Percentiles rank a stretch among this genome's conserved stretches.
phyloP scores from a whole-genome alignment of 371 early-diverging fungal species.

The Haplosporangium sp. region DNA sequence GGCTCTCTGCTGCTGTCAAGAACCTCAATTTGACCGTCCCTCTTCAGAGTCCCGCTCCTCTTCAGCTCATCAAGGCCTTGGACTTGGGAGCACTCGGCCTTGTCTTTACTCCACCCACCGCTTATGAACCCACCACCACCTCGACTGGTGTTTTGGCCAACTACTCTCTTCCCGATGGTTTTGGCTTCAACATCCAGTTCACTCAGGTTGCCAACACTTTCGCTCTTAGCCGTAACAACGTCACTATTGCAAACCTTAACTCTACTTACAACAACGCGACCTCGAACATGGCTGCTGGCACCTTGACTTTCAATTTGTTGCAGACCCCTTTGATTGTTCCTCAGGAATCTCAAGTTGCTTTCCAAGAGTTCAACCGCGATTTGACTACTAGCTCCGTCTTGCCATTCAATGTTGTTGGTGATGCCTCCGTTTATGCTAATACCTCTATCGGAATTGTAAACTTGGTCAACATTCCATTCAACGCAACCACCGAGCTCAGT shows the following conservation, averaged over 20 bases:
- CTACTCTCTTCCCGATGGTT: slow-evolving; percentile 69
- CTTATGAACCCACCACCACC: slow-evolving; percentile 64
- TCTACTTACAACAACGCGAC: slow-evolving; percentile 60
- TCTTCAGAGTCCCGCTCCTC: slow-evolving; percentile 57
- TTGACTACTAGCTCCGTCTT: slow-evolving; percentile 59
- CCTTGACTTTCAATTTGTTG: slow-evolving; percentile 62
- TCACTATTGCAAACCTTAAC: slow-evolving; percentile 60
- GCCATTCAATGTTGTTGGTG: slow-evolving; percentile 62
- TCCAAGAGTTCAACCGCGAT: slow-evolving; percentile 62
- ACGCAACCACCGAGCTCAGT: slow-evolving; percentile 60
- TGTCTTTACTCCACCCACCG: slow-evolving; percentile 59
- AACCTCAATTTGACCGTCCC: slow-evolving; percentile 65
- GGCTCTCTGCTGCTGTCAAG: slow-evolving; percentile 69
- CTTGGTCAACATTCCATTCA: slow-evolving; percentile 63
- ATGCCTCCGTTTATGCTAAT: slow-evolving; percentile 59
- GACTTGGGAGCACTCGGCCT: slow-evolving; percentile 68
- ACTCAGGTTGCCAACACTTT: slow-evolving; percentile 67
- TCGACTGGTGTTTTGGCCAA: slow-evolving; percentile 66
- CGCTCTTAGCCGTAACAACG: slow-evolving; percentile 59
- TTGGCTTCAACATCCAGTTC: slow-evolving; percentile 62
- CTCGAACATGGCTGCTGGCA: slow-evolving; percentile 61
- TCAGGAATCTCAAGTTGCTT: slow-evolving; percentile 52
- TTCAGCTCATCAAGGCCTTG: slow-evolving; percentile 67
- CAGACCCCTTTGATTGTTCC: slow-evolving; percentile 57
- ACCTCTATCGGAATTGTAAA: slow-evolving; percentile 66